phyloP scores from a whole-genome alignment of 768 basidiomycete species.

The Podaxis sp. region DNA sequence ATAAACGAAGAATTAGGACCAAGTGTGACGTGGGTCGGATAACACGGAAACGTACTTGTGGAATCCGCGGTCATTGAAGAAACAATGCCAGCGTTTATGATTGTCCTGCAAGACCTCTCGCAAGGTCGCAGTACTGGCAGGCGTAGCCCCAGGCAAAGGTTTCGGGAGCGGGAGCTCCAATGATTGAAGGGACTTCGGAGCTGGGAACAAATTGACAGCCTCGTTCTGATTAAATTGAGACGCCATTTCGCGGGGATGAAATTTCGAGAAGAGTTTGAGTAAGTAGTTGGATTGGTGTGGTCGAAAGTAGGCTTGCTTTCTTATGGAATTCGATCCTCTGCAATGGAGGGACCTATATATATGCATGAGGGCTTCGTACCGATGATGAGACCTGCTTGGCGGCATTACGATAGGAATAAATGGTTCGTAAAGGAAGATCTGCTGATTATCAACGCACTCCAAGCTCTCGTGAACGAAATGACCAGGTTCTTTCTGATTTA shows the following conservation, averaged over 20 bases:
- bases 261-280: not conserved
- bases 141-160: slow-evolving; percentile 32
- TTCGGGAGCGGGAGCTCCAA: not conserved
- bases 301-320: not conserved
- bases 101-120: slow-evolving; percentile 46
- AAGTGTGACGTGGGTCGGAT: not conserved
- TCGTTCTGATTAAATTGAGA: not conserved
- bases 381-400: not conserved
- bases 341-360: not conserved
- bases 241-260: not conserved
- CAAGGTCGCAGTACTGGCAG: slow-evolving; percentile 38
- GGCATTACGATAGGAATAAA: too few relatives aligned
- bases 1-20: not conserved
- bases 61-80: slow-evolving; percentile 44
- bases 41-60: slow-evolving; percentile 33
- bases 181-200: not conserved
- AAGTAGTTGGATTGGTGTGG: not conserved
- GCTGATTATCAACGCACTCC: too few relatives aligned
- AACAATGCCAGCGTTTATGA: slow-evolving; percentile 51
- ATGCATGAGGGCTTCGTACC: not conserved
- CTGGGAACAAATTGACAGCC: slow-evolving; percentile 4
- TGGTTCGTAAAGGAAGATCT: too few relatives aligned
- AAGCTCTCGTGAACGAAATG: too few relatives aligned
- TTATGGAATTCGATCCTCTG: not conserved
- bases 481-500: too few relatives aligned